phyloP scores from a whole-genome alignment of 208 protist genomes.

The Leishmania turanica region DNA sequence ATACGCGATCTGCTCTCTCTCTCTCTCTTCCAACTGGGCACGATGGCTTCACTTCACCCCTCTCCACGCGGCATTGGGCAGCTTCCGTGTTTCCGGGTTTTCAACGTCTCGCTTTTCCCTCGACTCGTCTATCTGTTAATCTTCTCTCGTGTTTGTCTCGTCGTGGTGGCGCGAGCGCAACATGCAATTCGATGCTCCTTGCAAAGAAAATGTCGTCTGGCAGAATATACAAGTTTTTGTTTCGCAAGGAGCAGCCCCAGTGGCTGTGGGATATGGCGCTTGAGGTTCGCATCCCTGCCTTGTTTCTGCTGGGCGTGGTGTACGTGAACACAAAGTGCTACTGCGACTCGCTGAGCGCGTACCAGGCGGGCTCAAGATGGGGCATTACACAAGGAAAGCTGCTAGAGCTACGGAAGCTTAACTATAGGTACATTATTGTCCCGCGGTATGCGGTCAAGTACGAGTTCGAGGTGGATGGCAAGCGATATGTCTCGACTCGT shows the following conservation, averaged over 20 bases:
- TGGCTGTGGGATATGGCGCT: conserved; percentile 90
- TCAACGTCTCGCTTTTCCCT: not conserved
- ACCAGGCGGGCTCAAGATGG: conserved; percentile 71
- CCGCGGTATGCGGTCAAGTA: conserved; percentile 86
- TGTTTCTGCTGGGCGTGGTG: conserved; percentile 59
- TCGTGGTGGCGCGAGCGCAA: not conserved
- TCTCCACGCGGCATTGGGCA: not conserved
- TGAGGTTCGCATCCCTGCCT: conserved; percentile 77
- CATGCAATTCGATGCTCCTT: not conserved
- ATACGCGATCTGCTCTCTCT: not conserved
- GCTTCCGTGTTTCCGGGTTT: not conserved
- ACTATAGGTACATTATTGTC: conserved; percentile 87
- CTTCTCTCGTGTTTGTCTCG: conserved; percentile 9
- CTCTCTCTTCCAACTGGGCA: not conserved
- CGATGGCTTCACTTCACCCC: not conserved
- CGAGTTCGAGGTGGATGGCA: conserved; percentile 85
- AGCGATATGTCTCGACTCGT: conserved; percentile 74
- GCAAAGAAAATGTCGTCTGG: conserved; percentile 53
- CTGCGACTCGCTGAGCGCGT: conserved; percentile 72
- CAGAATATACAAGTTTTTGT: conserved; percentile 70
- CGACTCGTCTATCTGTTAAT: conserved; percentile 1
- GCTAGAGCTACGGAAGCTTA: conserved; percentile 84
- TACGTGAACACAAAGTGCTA: conserved; percentile 85
- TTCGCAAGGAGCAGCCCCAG: conserved; percentile 76
- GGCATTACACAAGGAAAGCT: conserved; percentile 75